Evolutionary conservation across 768 basidiomycete species (phyloP), one percentile per base, ranked within the genome.

Genomic region (Thelephora ganbajun): DNA sequence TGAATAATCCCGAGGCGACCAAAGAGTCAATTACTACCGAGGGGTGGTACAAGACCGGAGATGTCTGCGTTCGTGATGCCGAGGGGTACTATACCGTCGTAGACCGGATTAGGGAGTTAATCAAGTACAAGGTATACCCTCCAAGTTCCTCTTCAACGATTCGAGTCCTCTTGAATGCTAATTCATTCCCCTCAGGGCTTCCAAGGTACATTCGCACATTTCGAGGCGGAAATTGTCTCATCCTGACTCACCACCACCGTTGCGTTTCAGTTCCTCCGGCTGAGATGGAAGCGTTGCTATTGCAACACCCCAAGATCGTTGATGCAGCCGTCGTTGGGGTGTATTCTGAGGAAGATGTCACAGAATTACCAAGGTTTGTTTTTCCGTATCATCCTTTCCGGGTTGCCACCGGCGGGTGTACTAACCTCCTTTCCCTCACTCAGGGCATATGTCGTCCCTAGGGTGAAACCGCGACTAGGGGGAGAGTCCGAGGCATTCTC

Each of bases 21-120:
- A 63, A 66, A 18, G 71, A 77, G 12, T 63, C 79, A 5, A 80
- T 93, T 53, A 85, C 82, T 0, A 61, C 62, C 0, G 82, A 87
- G 43, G 72, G 76, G 3, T 96, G 87, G 87, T 80, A 89, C 67
- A 88, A 83, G 69, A 92, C 90, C 0, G 88, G 91, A 1, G 91
- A 93, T 60, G 74, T 93, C 44, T 83, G 74, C 1, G 59, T 71
- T n/a, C 63, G 75, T 9, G 82, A 89, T 51, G 48, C 61, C 2
- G 77, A 88, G 0, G 90, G 87, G 0, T 83, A 70, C 57, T 86
- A 79, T 59, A 74, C 69, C 53, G 82, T 87, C 45, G 78, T 87
- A 2, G 83, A 87, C 54, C 66, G 86, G 33, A 68, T 71, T 39
- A 86, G 85, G 51, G 84, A 85, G 55, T 63, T 85, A 18, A 80